Conservation (phyloP, 345 rosid species). For the Moricandia arvensis region DNA sequence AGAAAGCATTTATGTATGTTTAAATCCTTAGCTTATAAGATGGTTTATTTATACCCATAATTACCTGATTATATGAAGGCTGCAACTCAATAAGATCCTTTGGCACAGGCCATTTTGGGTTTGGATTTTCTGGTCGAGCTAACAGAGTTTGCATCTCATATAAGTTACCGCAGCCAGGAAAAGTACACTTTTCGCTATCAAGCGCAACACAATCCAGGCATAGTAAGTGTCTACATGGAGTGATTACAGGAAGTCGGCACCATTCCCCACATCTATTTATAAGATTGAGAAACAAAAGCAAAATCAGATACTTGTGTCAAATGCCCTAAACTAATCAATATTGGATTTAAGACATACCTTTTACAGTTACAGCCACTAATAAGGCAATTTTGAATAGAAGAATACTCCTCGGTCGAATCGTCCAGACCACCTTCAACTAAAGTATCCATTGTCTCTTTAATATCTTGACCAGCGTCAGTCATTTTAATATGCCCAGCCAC, state of each 20-base stretch:
- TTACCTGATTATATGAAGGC: conserved; percentile 91
- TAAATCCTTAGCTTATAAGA: conserved; percentile 3
- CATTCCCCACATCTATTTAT: conserved; percentile 80
- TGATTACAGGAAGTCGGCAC: conserved; percentile 92
- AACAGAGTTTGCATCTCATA: conserved; percentile 86
- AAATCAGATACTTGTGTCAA: conserved; percentile 14
- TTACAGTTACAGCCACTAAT: conserved; percentile 79
- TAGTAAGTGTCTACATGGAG: conserved; percentile 92
- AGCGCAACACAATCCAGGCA: conserved; percentile 85
- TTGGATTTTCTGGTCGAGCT: conserved; percentile 92
- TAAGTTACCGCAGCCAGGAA: conserved; percentile 68
- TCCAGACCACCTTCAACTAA: conserved; percentile 64
- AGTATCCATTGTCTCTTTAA: conserved; percentile 90
- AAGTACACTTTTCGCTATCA: conserved; percentile 67
- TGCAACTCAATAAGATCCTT: conserved; percentile 96
- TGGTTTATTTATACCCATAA: conserved; percentile 15
- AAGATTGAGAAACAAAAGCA: conserved; percentile 14
- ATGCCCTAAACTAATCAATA: conserved; percentile 5
- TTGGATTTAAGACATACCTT: conserved; percentile 50
- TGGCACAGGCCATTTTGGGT: conserved; percentile 96
- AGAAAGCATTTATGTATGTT: conserved; percentile 14
- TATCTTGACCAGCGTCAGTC: conserved; percentile 80
- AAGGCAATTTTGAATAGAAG: conserved; percentile 62
- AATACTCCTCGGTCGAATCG: conserved; percentile 62
- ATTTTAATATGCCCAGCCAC: conserved; percentile 96